Evolutionary conservation across 257 asterid species (phyloP).

Genomic region (Leptodermis oblonga): DNA sequence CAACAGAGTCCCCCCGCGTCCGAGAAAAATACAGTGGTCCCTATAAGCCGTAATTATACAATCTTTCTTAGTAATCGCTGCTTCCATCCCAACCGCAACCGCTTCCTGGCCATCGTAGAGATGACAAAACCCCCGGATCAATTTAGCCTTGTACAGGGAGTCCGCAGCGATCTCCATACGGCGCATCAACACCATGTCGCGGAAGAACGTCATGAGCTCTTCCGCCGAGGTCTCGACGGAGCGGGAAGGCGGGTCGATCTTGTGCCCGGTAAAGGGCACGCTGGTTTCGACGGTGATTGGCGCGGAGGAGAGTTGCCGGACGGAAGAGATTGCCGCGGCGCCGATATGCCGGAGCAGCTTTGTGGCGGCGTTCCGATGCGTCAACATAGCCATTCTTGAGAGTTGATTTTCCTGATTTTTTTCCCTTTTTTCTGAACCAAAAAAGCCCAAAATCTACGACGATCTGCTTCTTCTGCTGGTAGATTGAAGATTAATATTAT

Average conservation of each 20-base stretch:
- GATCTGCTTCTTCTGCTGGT: not conserved
- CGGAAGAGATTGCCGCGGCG: constrained; percentile 20
- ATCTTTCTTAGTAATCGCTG: constrained; percentile 55
- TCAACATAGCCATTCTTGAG: constrained; percentile 52
- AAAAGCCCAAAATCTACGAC: not conserved
- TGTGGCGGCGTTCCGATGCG: constrained; percentile 42
- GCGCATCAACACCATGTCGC: constrained; percentile 84
- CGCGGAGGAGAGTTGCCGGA: constrained; percentile 56
- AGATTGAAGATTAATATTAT: not conserved
- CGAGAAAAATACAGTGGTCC: constrained; percentile 29
- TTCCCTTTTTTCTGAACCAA: not conserved
- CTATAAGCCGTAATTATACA: constrained; percentile 24
- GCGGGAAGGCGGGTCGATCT: constrained; percentile 85
- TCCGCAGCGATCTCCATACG: constrained; percentile 98
- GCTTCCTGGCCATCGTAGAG: constrained; percentile 98
- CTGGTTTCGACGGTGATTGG: constrained; percentile 73
- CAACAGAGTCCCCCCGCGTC: constrained; percentile 73
- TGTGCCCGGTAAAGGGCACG: constrained; percentile 82
- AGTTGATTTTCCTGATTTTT: constrained; percentile 20
- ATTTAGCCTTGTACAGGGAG: constrained; percentile 86
- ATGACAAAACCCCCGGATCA: constrained; percentile 94
- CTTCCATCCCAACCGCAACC: constrained; percentile 89
- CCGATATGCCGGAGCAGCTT: constrained; percentile 36
- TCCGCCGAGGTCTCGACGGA: constrained; percentile 58
- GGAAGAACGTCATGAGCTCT: constrained; percentile 74